Base-by-base conservation (phyloP, 2,329 filamentous ascomycete genomes). In the Aspergillus fijiensis region DNA sequence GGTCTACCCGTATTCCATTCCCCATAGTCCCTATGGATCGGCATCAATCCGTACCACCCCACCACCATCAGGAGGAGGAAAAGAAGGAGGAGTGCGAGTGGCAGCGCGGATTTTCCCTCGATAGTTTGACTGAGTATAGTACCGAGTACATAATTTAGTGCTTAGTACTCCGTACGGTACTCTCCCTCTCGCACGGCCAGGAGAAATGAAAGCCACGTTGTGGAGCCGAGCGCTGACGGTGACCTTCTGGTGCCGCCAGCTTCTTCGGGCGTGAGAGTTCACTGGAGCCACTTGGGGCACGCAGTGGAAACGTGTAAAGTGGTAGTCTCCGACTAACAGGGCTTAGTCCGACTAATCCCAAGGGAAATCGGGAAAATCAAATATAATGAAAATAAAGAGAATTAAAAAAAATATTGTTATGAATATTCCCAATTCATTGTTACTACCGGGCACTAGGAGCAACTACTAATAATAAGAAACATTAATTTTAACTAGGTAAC, bases 171-270 rank as follows among this genome's bases (percentile, higher is more conserved):
- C 19, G 19, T 19, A 23, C 4, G 23, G 4, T 23, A 3, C 33
- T 16, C 33, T 19, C 39, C 9, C 55, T 60, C 61, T 67, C 61
- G 58, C 63, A 67, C 57, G 63, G 66, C 62, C 66, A 68, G 60
- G 60, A 49, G 53, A 71, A 69, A 70, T 64, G 67, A 69, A 66
- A 59, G 52, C 66, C 65, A 73, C 65, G 69, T 67, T 72, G 71
- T 72, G 70, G 71, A 72, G 67, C 70, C 70, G 63, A 54, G 51
- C 52, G 63, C 66, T 71, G 67, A 70, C 65, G 66, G 69, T 67
- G 68, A 63, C 65, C 71, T 70, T 74, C 70, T 74, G 66, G 69
- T 69, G 71, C 69, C 65, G 68, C 64, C 69, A 66, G 61, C 65
- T 71, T 71, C 65, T 56, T 61, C 63, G 60, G 58, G 65, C 66